A percentile compares a stretch with the other conserved stretches of the same genome.
Conservation (phyloP, 2,329 filamentous ascomycete genomes). For the Aspergillus fumigatiaffinis region DNA sequence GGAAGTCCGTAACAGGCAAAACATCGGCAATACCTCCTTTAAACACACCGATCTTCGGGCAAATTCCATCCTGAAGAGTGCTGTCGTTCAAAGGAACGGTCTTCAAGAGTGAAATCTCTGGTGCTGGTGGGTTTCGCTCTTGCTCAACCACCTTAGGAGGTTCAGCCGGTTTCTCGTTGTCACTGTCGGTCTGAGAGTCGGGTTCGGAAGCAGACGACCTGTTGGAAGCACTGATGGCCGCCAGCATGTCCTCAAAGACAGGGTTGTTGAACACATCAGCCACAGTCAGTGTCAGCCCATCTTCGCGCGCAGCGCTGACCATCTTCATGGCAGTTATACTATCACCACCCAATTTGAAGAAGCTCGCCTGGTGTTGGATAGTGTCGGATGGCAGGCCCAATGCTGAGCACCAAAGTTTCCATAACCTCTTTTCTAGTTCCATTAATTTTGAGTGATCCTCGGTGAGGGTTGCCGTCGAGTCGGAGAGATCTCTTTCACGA, state of each 20-base stretch:
- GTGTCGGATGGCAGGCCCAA: conserved; percentile 30
- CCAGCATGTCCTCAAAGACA: conserved; percentile 38
- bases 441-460: conserved; percentile 23
- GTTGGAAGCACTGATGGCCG: conserved; percentile 23
- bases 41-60: conserved; percentile 49
- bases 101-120: conserved; percentile 23
- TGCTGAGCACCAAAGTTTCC: conserved; percentile 37
- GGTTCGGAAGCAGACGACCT: conserved; percentile 13
- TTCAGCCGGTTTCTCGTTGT: conserved; percentile 9
- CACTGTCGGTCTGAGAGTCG: conserved; percentile 15
- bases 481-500: conserved; percentile 7
- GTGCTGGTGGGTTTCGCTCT: neutral
- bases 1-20: conserved; percentile 53
- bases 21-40: conserved; percentile 54
- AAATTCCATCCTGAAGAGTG: conserved; percentile 49
- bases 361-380: conserved; percentile 37
- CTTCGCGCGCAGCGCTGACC: conserved; percentile 37
- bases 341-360: conserved; percentile 41
- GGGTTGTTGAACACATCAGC: conserved; percentile 43
- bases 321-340: conserved; percentile 42
- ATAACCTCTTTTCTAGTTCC: conserved; percentile 32
- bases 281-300: conserved; percentile 39
- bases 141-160: neutral
- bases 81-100: conserved; percentile 23
- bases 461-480: conserved; percentile 29